Base-by-base conservation (phyloP, 2,329 filamentous ascomycete species). In the Botrytis sinoallii region DNA sequence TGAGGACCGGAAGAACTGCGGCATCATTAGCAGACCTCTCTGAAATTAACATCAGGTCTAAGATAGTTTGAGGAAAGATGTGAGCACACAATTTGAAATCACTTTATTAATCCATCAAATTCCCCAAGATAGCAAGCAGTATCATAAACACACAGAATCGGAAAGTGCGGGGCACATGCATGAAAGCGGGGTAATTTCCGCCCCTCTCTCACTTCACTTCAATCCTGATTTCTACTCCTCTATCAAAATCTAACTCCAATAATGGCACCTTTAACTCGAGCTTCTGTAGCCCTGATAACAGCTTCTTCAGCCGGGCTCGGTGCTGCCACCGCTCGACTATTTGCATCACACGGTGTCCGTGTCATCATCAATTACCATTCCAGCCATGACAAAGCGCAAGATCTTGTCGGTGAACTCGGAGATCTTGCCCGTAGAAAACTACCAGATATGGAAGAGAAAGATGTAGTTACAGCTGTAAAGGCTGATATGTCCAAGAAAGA, bases 291-390 rank as follows among this genome's bases (percentile, higher is more conserved):
- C 25, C 80, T 85, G 73, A 89, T 88, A 40, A 88, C 86, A 0
- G 86, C 85, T n/a, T 84, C 85, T 42, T 85, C 83, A 61, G 85
- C 92, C 77, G 93, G 93, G 4, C 87, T 95, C 46, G 93, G 93
- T 52, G 92, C 91, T 61, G 85, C 90, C 5, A 86, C 93, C 4
- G 88, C 87, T 57, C 86, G 88, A 72, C 88, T 90, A 46, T 93
- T 95, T 78, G 92, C 92, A 14, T 83, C 86, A 35, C 85, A 91
- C 78, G 91, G 92, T 65, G 88, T 88, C 80, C 90, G 92, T 73
- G 84, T 95, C 16, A 88, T 89, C 14, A 87, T 96, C 80, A 95
- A 95, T 83, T 95, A 94, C 82, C 85, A 87, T 82, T 88, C 86
- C 75, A 90, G 88, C 80, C 81, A 84, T 52, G 85, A 86, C 29